A percentile compares a stretch with the other conserved stretches of the same genome.
Evolutionary conservation across 1,139 yeast species (phyloP).

Genomic region (Sugiyamaella grinbergsii): DNA sequence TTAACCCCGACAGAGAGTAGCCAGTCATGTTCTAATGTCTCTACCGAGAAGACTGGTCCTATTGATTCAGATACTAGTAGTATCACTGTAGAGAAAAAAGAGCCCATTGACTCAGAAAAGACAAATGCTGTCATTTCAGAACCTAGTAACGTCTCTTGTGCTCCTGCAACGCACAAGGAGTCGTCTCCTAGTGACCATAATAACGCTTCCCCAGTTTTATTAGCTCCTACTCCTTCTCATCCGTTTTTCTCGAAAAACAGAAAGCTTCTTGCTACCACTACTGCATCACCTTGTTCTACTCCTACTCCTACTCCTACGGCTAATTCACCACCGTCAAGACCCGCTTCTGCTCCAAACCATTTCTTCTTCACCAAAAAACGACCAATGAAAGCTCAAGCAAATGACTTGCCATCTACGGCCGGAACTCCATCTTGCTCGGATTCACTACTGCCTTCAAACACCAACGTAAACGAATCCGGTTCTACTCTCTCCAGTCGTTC

Average conservation of each 20-base stretch:
- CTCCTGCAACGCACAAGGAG: no score
- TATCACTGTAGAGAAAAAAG: no score
- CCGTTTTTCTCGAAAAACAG: slow-evolving; percentile 9
- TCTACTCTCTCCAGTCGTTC: background rate
- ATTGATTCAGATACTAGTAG: no score
- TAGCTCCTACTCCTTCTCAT: slow-evolving; percentile 7
- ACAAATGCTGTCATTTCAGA: no score
- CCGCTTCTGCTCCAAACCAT: slow-evolving; percentile 8
- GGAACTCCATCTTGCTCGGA: no score
- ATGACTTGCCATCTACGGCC: background rate
- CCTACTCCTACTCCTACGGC: background rate
- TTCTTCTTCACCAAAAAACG: slow-evolving; percentile 8
- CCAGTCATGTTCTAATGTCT: no score
- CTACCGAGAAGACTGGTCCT: no score
- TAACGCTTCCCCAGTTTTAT: background rate
- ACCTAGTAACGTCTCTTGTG: no score
- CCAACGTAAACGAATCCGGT: background rate
- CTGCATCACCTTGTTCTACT: background rate
- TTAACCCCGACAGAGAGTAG: no score
- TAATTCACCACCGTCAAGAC: background rate
- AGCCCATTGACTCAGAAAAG: no score
- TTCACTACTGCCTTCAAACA: slow-evolving; percentile 1
- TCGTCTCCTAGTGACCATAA: no score
- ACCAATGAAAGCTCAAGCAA: background rate
- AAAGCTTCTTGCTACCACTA: background rate